Evolutionary conservation across 345 rosid genomes (phyloP).

Genomic region (Populus pruinosa): DNA sequence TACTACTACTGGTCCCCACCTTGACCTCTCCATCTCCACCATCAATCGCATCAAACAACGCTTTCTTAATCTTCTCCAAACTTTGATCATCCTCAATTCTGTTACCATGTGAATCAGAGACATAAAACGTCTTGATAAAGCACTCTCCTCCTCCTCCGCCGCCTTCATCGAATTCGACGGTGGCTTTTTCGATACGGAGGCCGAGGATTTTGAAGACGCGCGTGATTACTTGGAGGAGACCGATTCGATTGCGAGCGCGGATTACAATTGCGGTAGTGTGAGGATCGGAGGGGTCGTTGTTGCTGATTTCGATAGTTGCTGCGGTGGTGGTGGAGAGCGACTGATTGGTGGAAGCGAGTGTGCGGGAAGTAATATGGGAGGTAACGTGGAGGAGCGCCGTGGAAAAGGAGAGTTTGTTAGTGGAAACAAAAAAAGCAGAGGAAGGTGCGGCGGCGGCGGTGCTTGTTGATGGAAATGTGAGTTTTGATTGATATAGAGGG

Average conservation of each 20-base stretch:
- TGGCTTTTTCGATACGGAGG: constrained; percentile 33
- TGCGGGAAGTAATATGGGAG: background rate
- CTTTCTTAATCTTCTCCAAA: constrained; percentile 32
- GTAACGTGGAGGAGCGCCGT: background rate
- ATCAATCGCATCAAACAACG: constrained; percentile 33
- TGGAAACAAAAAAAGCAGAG: background rate
- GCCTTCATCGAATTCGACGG: constrained; percentile 5
- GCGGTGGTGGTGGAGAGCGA: background rate
- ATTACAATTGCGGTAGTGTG: constrained; percentile 30
- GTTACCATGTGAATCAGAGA: constrained; percentile 36
- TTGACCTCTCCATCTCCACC: constrained; percentile 18
- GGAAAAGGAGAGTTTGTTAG: background rate
- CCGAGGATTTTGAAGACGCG: constrained; percentile 36
- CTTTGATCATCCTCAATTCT: constrained; percentile 25
- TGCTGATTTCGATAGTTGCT: background rate
- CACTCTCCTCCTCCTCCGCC: constrained; percentile 15
- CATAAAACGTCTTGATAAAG: constrained; percentile 29
- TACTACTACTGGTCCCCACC: constrained; percentile 4
- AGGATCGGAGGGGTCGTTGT: background rate
- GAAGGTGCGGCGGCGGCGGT: background rate
- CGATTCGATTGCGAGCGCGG: constrained; percentile 45
- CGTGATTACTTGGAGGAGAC: constrained; percentile 40
- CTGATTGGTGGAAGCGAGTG: background rate
- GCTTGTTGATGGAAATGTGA: background rate
- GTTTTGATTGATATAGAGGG: background rate